phyloP scores from a whole-genome alignment of 805 yeast genomes.

The Wickerhamomyces alni region DNA sequence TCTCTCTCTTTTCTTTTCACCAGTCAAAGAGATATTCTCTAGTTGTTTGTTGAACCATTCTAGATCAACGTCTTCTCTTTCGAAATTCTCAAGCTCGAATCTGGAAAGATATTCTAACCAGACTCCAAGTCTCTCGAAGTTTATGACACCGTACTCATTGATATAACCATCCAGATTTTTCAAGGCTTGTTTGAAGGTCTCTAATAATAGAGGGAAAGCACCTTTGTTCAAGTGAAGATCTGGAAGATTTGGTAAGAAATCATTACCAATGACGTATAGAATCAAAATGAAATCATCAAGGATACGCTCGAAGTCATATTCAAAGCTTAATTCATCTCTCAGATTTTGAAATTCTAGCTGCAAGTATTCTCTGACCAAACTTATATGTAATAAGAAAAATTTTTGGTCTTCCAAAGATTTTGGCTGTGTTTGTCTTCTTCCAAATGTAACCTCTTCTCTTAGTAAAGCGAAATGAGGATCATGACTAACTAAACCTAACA shows the following conservation, averaged over 20 bases:
- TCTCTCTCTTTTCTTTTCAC: conserved; percentile 61
- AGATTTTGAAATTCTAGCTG: conserved; percentile 78
- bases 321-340: conserved; percentile 54
- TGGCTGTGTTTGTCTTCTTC: conserved; percentile 37
- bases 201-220: conserved; percentile 88
- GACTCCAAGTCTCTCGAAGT: conserved; percentile 60
- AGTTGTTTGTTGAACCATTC: conserved; percentile 89
- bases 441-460: conserved; percentile 94
- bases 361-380: conserved; percentile 85
- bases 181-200: conserved; percentile 80
- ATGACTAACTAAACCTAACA: conserved; percentile 86
- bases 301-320: conserved; percentile 78
- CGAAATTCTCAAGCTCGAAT: conserved; percentile 84
- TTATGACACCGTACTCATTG: conserved; percentile 76
- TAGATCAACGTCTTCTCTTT: conserved; percentile 73
- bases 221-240: conserved; percentile 91
- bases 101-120: conserved; percentile 74
- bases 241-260: conserved; percentile 94
- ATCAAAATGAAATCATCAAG: conserved; percentile 90
- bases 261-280: conserved; percentile 94
- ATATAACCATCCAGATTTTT: conserved; percentile 75
- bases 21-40: conserved; percentile 69
- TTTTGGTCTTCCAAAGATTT: conserved; percentile 67
- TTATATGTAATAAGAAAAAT: conserved; percentile 77
- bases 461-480: conserved; percentile 93